These are phyloP conservation scores for Colletotrichum chlorophyti DNA, from an alignment of 2,329 filamentous ascomycete genomes.

Conservation along the genomic window DNA sequence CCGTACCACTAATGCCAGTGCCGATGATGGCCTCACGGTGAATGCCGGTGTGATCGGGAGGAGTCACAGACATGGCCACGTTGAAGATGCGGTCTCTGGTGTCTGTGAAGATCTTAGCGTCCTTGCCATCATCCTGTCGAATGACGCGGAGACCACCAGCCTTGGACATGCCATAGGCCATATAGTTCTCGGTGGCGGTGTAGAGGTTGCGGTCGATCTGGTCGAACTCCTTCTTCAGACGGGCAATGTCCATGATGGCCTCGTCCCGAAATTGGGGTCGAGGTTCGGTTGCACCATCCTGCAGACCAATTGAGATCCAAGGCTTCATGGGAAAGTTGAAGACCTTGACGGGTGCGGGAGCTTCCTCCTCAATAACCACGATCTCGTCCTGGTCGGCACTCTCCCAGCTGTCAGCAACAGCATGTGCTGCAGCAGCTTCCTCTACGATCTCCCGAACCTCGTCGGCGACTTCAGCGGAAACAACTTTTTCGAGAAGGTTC, in stretches of 20 bases:
- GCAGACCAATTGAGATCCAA: conserved; percentile 87
- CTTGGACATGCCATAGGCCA: conserved; percentile 93
- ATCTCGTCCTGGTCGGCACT: conserved; percentile 78
- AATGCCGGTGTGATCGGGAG: conserved; percentile 59
- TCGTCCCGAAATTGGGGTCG: conserved; percentile 76
- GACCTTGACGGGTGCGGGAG: conserved; percentile 73
- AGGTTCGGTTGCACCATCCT: conserved; percentile 60
- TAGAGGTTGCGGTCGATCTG: conserved; percentile 95
- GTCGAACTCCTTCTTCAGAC: conserved; percentile 96
- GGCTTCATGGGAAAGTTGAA: conserved; percentile 97
- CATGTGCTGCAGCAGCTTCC: conserved; percentile 60
- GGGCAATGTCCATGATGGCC: conserved; percentile 88
- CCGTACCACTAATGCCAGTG: conserved; percentile 91
- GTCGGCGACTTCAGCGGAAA: conserved; percentile 59
- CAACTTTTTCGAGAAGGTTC: conserved; percentile 58
- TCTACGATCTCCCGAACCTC: conserved; percentile 58
- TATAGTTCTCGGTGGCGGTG: conserved; percentile 87
- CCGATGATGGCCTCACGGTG: conserved; percentile 85
- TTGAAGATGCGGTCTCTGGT: conserved; percentile 96
- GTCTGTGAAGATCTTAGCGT: conserved; percentile 90
- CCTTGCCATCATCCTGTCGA: conserved; percentile 89
- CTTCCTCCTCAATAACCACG: conserved; percentile 70
- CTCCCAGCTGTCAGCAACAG: conserved; percentile 89
- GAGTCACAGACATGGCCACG: conserved; percentile 79
- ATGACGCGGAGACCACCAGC: conserved; percentile 93